Evolutionary conservation across 176 grass and related monocot species (phyloP), one percentile per base, ranked within the genome.

Genomic region (Neostapfia colusana): DNA sequence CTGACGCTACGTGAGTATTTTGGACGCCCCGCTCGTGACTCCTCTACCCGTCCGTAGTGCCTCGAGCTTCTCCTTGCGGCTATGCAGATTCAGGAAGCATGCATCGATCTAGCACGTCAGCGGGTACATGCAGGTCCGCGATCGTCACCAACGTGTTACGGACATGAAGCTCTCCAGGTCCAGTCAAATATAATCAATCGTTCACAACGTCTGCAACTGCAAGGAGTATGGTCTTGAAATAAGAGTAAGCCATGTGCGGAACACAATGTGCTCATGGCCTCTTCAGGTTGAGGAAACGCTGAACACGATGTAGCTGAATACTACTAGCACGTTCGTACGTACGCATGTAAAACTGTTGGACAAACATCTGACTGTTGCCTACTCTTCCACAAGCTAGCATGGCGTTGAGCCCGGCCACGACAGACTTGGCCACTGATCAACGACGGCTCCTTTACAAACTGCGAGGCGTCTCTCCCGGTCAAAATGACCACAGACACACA

Each of bases 1-100:
- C 3, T 69, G 75, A 74, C 43, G 75, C 80, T 83, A 63, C 75
- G 54, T 40, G 27, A 16, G 23, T 23, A 12, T 67, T 67, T 83
- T 82, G 74, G 74, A 83, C 43, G 10, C 42, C 10, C 37, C 65
- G 53, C 85, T 88, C 80, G 53, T 88, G 80, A 83, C 15, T 14
- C 7, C 45, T 67, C 65, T 44, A 23, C 51, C 23, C 46, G 6
- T 10, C 35, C 62, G 9, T 65, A 4, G 69, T 13, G 49, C 45
- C 3, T 0, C 6, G 7, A 20, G 51, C 23, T 20, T 6, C 23
- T 0, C 25, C 58, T 16, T 17, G 31, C 28, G 0, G 31, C 31
- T 17, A 24, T 36, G 18, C 39, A 11, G n/a, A 42, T 67, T 24
- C n/a, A 43, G 38, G 38, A 42, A 8, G 23, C 66, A 46, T 27